A percentile compares a stretch with the other conserved stretches of the same genome.
Evolutionary conservation across 2,329 filamentous ascomycete species (phyloP).

Genomic region (Fusarium heterosporum): DNA sequence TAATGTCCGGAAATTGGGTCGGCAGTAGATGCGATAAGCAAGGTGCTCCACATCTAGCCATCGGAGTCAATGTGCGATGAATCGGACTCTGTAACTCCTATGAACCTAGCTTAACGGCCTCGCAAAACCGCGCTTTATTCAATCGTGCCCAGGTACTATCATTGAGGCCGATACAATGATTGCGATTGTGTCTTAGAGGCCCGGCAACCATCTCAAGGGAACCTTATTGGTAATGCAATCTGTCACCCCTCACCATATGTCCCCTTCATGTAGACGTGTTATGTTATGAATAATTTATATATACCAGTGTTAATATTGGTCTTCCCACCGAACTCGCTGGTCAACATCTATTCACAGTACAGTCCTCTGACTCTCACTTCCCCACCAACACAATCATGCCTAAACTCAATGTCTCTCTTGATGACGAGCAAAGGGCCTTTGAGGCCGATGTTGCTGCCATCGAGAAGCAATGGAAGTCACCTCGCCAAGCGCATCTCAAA

Average conservation of each 20-base stretch:
- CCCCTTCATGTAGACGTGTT: no score
- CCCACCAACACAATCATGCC: no score
- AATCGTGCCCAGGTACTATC: background rate
- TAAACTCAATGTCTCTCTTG: no score
- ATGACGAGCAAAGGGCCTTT: no score
- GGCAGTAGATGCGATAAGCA: background rate
- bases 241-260: no score
- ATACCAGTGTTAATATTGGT: no score
- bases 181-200: background rate
- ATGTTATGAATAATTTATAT: no score
- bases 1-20: background rate
- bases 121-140: background rate
- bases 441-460: background rate
- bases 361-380: no score
- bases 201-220: background rate
- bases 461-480: background rate
- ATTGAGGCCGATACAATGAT: background rate
- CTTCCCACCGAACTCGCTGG: no score
- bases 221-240: background rate
- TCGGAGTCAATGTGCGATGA: background rate
- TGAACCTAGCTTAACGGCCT: background rate
- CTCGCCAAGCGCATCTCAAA: background rate
- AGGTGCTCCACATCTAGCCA: no score
- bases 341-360: no score
- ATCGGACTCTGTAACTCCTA: background rate